Percentiles rank a stretch among this genome's conserved stretches.
Conservation (phyloP, 768 basidiomycete species). For the Rhodotorula graminis region DNA sequence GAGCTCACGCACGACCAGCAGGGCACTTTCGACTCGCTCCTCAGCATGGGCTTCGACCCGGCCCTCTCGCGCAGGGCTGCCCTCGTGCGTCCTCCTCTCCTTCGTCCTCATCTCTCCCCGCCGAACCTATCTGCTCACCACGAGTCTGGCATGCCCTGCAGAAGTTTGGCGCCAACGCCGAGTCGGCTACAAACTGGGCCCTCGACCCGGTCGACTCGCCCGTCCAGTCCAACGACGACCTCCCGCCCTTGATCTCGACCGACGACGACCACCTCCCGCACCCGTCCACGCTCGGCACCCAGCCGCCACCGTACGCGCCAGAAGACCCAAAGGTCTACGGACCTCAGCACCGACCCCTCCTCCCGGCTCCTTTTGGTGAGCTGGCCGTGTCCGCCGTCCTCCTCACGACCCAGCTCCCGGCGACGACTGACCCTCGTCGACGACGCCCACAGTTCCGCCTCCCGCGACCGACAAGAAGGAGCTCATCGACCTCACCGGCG, state of each 20-base stretch:
- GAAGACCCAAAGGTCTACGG: not conserved
- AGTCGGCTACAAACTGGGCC: slow-evolving; percentile 2
- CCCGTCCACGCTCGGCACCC: not conserved
- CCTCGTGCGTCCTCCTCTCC: not conserved
- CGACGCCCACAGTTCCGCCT: not conserved
- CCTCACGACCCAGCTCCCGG: too few relatives aligned
- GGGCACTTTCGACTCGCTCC: not conserved
- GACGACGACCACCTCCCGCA: not conserved
- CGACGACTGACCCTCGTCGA: not conserved
- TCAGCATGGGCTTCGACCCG: slow-evolving; percentile 6
- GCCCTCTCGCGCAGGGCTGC: not conserved
- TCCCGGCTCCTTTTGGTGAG: not conserved
- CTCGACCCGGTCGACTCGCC: not conserved
- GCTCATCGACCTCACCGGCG: slow-evolving; percentile 21
- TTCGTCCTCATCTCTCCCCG: not conserved
- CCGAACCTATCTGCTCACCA: not conserved
- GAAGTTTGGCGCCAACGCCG: slow-evolving; percentile 9
- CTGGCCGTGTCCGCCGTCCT: too few relatives aligned
- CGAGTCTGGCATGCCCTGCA: not conserved
- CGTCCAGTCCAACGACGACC: not conserved
- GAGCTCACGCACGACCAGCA: not conserved
- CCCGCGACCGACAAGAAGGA: not conserved
- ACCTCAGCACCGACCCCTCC: not conserved
- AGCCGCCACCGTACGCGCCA: not conserved
- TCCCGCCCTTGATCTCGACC: slow-evolving; percentile 1